These are phyloP conservation scores for Puccinellia tenuiflora DNA, from an alignment of 176 grass and related monocot species.

Conservation along the genomic window DNA sequence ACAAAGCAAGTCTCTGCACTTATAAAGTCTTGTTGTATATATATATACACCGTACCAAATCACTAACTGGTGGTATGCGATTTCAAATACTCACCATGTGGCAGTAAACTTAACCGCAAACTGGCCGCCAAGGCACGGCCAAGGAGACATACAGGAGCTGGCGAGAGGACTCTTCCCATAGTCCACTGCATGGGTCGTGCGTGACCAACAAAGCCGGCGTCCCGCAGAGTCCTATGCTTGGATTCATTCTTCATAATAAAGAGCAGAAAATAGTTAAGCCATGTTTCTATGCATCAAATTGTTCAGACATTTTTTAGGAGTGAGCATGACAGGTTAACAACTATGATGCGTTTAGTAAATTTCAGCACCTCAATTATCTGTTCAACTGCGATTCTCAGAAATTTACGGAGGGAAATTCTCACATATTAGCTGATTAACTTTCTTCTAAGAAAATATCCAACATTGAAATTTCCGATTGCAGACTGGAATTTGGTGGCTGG, in stretches of 20 bases:
- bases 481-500: neutral
- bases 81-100: neutral
- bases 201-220: neutral
- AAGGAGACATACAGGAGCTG: conserved; percentile 6
- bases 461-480: neutral
- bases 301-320: conserved; percentile 10
- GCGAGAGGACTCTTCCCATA: conserved; percentile 5
- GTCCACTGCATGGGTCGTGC: neutral
- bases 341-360: neutral
- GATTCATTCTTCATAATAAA: conserved; percentile 11
- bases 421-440: neutral
- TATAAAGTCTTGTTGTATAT: neutral
- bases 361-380: neutral
- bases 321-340: neutral
- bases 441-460: neutral
- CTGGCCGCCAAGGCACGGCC: neutral
- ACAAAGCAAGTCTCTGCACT: neutral
- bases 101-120: neutral
- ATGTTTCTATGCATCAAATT: conserved; percentile 20
- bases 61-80: neutral
- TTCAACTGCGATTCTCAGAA: neutral
- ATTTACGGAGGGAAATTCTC: neutral
- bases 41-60: neutral
- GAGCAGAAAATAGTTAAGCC: conserved; percentile 1
- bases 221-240: conserved; percentile 35